Base-by-base conservation (phyloP, 169 alveolate genomes). In the Plasmodium yoelii region DNA sequence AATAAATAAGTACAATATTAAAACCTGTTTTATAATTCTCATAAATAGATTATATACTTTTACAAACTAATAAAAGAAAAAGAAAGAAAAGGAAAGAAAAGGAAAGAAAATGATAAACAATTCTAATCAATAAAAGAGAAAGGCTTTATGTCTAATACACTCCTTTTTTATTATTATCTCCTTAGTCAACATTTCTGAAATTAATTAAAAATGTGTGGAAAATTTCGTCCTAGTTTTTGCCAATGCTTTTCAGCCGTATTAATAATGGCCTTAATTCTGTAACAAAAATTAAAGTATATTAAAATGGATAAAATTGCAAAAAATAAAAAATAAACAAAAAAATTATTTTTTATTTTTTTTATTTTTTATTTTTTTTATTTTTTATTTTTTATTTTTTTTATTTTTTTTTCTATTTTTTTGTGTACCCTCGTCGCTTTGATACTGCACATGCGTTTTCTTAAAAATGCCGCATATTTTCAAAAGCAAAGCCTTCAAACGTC, bases 371-470 rank as follows among this genome's bases (percentile, higher is more conserved):
- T n/a, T 8, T 5, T 60, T 22, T 19, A 53, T 55, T 28, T n/a
- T n/a, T n/a, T 8, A 15, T 39, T 34, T 22, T 26, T 10, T 8
- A 22, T 5, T 61, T 22, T 22, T 42, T 55, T 28, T 61, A 28
- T 39, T 34, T n/a, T 26, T 8, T n/a, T 8, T 5, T 60, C n/a
- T 19, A 53, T 55, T 28, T 61, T 55, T 28, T 61, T 46, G 22
- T 67, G 39, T 63, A 80, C 90, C 90, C 56, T 60, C 64, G 24
- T 80, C 90, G 34, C 67, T 42, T 47, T 80, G 64, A 53, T 80
- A 80, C 26, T 80, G 84, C 53, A 80, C 71, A 24, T 80, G 90
- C 22, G 74, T 80, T 56, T 80, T 80, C 56, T 80, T 80, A 80
- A 80, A 80, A 59, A 80, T 80, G 28, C 65, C 90, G 55, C 49